Evolutionary conservation across 2,329 filamentous ascomycete species (phyloP), one percentile per base, ranked within the genome.

Genomic region (Blastomyces percursus): DNA sequence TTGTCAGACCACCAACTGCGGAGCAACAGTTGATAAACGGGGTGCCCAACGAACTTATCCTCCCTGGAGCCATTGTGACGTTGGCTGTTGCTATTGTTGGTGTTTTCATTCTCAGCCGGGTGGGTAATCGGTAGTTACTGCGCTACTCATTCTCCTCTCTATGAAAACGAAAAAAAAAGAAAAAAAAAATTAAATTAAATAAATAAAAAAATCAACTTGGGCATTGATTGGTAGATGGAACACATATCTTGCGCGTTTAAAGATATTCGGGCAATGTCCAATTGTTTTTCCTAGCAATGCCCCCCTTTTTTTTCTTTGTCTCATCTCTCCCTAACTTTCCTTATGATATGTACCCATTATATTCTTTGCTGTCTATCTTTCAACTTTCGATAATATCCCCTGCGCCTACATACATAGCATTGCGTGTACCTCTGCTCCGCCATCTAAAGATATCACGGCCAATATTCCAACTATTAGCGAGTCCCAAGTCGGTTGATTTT

Each of bases 51-150:
- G 94, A 99, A 71, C 80, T 97, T 61, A 81, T 99, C 21, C 83
- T 97, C 51, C 94, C 94, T 0, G 94, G 94, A 67, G 94, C 94
- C 24, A 93, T 99, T 73, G 91, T 94, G 63, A 92, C 92, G n/a
- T 78, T 99, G 71, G 94, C 93, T 11, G 90, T 95, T 52, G 92
- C 96, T 46, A 96, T 99, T 75, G 82, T 95, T 50, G 90, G 90
- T 67, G 93, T 97, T 12, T 99, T 99, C 78, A 86, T 91, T 51
- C 85, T 99, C 70, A 86, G 90, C 64, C 86, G 91, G 19, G 80
- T 59, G 14, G 65, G 65, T 27, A 61, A 61, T 42, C 60, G 60
- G n/a, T 61, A 56, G 50, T 19, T 19, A 27, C 19, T 24, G 19
- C 16, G 21, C 38, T n/a, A 14, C 12, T 11, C 11, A 9, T 6